Evolutionary conservation across 2,329 filamentous ascomycete genomes (phyloP).

Genomic region (Aureobasidium pullulans): DNA sequence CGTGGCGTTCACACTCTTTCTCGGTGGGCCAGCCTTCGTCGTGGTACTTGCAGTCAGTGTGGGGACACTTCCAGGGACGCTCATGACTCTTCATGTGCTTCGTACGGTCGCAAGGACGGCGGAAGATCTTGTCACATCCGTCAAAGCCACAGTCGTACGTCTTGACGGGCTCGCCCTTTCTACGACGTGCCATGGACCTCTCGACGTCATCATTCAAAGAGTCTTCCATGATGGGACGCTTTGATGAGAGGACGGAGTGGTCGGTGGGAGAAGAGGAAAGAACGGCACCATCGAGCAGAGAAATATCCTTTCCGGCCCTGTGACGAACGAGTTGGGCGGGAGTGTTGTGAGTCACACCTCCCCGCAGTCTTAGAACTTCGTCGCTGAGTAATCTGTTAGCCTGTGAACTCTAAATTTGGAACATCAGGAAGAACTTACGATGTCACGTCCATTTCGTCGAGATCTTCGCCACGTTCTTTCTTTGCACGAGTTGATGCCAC

Average conservation of each 20-base stretch:
- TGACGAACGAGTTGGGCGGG: slow-evolving; percentile 78
- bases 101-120: slow-evolving; percentile 91
- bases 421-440: slow-evolving; percentile 32
- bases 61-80: slow-evolving; percentile 87
- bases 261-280: slow-evolving; percentile 28
- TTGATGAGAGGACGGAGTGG: slow-evolving; percentile 28
- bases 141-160: slow-evolving; percentile 53
- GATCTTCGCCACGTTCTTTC: slow-evolving; percentile 48
- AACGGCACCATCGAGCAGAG: slow-evolving; percentile 48
- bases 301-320: slow-evolving; percentile 72
- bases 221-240: slow-evolving; percentile 52
- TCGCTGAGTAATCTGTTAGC: slow-evolving; percentile 35
- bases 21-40: slow-evolving; percentile 91
- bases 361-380: slow-evolving; percentile 72
- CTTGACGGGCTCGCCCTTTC: slow-evolving; percentile 66
- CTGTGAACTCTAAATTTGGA: not conserved
- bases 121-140: slow-evolving; percentile 90
- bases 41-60: slow-evolving; percentile 79
- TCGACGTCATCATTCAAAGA: slow-evolving; percentile 75
- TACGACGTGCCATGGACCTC: slow-evolving; percentile 90
- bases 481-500: slow-evolving; percentile 68
- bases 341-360: slow-evolving; percentile 71
- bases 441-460: slow-evolving; percentile 45
- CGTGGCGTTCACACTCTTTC: slow-evolving; percentile 92
- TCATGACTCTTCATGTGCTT: slow-evolving; percentile 99